Conservation (phyloP, 257 asterid species). For the Solanum rostratum region DNA sequence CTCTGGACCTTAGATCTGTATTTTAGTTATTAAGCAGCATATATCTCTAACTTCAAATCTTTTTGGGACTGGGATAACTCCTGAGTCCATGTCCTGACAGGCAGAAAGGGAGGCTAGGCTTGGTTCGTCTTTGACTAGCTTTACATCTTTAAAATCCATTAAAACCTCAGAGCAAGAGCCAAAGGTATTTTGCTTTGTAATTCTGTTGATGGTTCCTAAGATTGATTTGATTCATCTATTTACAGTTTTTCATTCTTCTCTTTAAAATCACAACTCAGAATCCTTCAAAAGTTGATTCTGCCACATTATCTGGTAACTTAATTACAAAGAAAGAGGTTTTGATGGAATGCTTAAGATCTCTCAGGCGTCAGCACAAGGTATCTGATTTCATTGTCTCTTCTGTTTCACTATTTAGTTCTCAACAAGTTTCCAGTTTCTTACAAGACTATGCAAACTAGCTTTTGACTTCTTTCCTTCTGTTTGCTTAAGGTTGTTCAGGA, state of each 20-base stretch:
- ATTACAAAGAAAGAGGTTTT: conserved; percentile 24
- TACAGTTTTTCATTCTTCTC: conserved; percentile 1
- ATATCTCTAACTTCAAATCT: background rate
- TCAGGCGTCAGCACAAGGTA: conserved; percentile 60
- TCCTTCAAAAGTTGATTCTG: conserved; percentile 10
- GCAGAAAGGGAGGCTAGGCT: conserved; percentile 34
- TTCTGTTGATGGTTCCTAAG: background rate
- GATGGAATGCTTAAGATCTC: conserved; percentile 61
- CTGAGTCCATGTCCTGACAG: conserved; percentile 15
- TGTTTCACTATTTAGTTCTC: background rate
- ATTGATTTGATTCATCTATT: background rate
- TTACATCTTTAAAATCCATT: conserved; percentile 10
- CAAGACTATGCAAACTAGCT: background rate
- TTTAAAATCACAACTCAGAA: conserved; percentile 18
- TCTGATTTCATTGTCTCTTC: background rate
- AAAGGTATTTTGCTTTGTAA: conserved; percentile 18
- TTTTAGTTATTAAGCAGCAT: background rate
- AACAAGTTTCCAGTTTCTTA: background rate
- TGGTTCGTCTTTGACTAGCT: conserved; percentile 22
- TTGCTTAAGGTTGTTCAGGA: background rate
- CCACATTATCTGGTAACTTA: conserved; percentile 11
- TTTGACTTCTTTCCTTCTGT: background rate
- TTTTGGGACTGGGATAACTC: background rate
- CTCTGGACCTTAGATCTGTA: background rate
- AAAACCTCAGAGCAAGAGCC: conserved; percentile 7